Evolutionary conservation across 495 filamentous ascomycete species (phyloP).

Genomic region (Elaphomyces granulatus): DNA sequence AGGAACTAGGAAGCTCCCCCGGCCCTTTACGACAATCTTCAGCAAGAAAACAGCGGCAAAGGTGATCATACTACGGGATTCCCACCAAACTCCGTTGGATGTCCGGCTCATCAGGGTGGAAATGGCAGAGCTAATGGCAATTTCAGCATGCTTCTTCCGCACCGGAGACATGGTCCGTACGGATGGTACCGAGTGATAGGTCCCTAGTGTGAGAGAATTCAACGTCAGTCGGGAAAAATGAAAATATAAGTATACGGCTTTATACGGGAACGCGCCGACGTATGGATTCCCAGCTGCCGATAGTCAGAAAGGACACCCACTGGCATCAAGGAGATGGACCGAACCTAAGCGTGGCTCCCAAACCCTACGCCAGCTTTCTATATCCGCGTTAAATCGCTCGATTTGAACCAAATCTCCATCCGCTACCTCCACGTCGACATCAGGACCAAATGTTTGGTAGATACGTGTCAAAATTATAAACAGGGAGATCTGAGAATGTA

Average conservation of each 20-base stretch:
- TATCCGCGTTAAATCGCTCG: conserved; percentile 28
- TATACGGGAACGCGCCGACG: conserved; percentile 39
- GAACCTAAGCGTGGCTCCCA: conserved; percentile 38
- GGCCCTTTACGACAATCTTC: conserved; percentile 35
- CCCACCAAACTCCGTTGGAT: conserved; percentile 37
- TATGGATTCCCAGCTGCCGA: conserved; percentile 31
- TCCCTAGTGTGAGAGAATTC: conserved; percentile 42
- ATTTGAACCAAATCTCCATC: conserved; percentile 31
- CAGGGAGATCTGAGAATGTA: conserved; percentile 43
- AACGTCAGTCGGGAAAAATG: conserved; percentile 43
- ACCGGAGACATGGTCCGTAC: conserved; percentile 35
- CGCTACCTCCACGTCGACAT: conserved; percentile 38
- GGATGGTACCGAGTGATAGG: conserved; percentile 34
- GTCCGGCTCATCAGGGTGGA: conserved; percentile 35
- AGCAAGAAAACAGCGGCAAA: conserved; percentile 41
- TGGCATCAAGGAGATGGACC: conserved; percentile 2
- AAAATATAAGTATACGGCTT: conserved; percentile 38
- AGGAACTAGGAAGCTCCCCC: conserved; percentile 13
- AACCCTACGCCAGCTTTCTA: conserved; percentile 31
- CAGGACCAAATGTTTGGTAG: conserved; percentile 43
- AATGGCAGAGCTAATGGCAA: conserved; percentile 41
- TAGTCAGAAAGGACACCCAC: conserved; percentile 9
- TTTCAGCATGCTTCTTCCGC: conserved; percentile 37
- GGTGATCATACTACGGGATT: conserved; percentile 43
- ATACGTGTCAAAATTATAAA: conserved; percentile 44